Evolutionary conservation across 106 monocot species (phyloP).

Genomic region (Vanilla planifolia): DNA sequence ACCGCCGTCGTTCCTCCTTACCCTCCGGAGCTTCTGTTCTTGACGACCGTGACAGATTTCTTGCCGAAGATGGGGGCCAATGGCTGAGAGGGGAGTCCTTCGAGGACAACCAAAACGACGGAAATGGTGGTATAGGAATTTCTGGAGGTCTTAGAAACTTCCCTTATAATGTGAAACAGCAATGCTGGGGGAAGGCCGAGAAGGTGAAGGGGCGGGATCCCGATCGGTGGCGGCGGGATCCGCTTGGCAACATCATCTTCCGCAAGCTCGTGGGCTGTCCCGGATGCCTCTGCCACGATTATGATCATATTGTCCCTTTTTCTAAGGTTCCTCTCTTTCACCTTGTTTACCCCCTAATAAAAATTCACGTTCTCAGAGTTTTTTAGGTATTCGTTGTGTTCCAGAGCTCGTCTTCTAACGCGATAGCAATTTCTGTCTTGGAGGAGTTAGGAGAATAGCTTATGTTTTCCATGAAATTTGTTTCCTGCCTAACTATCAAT

Average conservation of each 20-base stretch:
- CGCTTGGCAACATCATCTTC: conserved; percentile 77
- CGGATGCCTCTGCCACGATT: conserved; percentile 95
- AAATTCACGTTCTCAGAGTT: too few relatives aligned
- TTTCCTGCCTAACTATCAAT: too few relatives aligned
- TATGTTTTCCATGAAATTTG: too few relatives aligned
- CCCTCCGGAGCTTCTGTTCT: background rate
- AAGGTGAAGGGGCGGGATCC: conserved; percentile 79
- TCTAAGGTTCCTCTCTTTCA: conserved; percentile 54
- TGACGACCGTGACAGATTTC: background rate
- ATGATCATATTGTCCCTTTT: conserved; percentile 89
- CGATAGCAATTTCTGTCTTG: background rate
- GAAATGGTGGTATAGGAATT: background rate
- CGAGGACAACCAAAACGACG: background rate
- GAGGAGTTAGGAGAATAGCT: background rate
- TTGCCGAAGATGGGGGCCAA: background rate
- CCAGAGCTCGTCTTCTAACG: too few relatives aligned
- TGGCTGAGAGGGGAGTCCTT: background rate
- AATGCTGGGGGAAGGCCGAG: conserved; percentile 97
- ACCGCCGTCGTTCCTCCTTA: background rate
- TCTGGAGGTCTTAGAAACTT: conserved; percentile 50
- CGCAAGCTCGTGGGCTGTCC: conserved; percentile 94
- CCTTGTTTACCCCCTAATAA: background rate
- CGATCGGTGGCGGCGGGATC: conserved; percentile 85
- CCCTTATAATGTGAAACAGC: conserved; percentile 76
- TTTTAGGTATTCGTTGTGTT: too few relatives aligned